Evolutionary conservation across 2,329 filamentous ascomycete genomes (phyloP).

Genomic region (Arthrinium phaeospermum): DNA sequence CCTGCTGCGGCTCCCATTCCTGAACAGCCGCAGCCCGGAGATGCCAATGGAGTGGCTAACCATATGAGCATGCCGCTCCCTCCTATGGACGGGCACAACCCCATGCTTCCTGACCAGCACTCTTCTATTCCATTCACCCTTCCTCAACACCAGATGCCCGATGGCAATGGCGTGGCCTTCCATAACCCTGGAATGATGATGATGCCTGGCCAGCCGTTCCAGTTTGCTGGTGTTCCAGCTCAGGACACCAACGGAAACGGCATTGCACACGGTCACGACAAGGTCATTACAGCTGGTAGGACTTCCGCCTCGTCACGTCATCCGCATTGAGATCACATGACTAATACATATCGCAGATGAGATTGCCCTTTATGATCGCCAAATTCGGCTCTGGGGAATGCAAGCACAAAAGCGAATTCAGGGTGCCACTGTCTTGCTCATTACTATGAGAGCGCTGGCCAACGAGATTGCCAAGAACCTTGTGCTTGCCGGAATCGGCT

Average conservation of each 20-base stretch:
- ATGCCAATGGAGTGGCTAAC: constrained; percentile 4
- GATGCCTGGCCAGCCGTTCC: constrained; percentile 21
- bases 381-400: constrained; percentile 97
- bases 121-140: constrained; percentile 3
- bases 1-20: not conserved
- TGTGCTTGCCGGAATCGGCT: constrained; percentile 89
- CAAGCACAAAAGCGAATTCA: constrained; percentile 93
- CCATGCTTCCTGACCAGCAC: constrained; percentile 21
- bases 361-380: constrained; percentile 94
- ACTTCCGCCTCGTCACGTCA: not conserved
- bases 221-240: constrained; percentile 4
- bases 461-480: constrained; percentile 98
- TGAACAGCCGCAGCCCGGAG: not conserved
- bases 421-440: constrained; percentile 85
- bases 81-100: constrained; percentile 16
- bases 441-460: constrained; percentile 85
- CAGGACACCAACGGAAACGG: constrained; percentile 17
- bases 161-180: constrained; percentile 23
- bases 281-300: constrained; percentile 22
- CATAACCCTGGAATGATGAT: constrained; percentile 21
- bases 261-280: not conserved
- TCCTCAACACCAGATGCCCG: constrained; percentile 10
- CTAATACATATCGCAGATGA: constrained; percentile 69
- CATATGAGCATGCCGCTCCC: constrained; percentile 18
- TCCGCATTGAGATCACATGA: not conserved